Conservation (phyloP, 495 filamentous ascomycete genomes). For the Rostrohypoxylon terebratum region DNA sequence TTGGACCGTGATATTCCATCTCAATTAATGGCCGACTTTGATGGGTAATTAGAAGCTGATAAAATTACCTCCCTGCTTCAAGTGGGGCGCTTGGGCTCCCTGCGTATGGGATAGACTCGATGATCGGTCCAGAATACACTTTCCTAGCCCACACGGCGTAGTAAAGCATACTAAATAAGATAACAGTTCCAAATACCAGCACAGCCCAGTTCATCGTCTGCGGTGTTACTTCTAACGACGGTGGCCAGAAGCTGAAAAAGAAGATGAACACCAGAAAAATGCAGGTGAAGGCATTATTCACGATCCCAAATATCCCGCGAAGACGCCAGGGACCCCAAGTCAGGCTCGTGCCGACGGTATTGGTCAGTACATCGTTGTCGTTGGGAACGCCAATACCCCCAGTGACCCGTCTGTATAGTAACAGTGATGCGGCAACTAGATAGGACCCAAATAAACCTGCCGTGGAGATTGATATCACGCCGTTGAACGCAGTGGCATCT, state of each 20-base stretch:
- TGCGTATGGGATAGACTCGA: constrained; percentile 8
- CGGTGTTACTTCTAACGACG: not conserved
- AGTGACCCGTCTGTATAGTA: constrained; percentile 3
- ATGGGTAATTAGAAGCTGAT: not conserved
- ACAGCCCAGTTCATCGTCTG: constrained; percentile 4
- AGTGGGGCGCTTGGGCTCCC: not conserved
- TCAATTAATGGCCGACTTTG: not conserved
- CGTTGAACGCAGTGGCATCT: constrained; percentile 1
- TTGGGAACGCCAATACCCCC: not conserved
- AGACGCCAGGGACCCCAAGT: constrained; percentile 11
- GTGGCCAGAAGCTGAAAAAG: constrained; percentile 16
- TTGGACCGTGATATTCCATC: not conserved
- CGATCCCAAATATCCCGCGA: not conserved
- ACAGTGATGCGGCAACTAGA: not conserved
- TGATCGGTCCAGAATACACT: constrained; percentile 1
- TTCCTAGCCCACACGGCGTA: constrained; percentile 9
- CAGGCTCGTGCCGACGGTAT: constrained; percentile 2
- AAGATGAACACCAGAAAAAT: constrained; percentile 9
- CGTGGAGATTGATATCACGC: constrained; percentile 8
- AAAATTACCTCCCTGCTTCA: not conserved
- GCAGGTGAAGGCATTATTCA: constrained; percentile 5
- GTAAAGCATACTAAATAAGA: not conserved
- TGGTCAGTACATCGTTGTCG: constrained; percentile 1
- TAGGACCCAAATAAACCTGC: constrained; percentile 8
- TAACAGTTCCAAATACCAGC: not conserved